These are phyloP conservation scores for Aspergillus luchuensis DNA, from an alignment of 2,329 filamentous ascomycete species.

Conservation along the genomic window DNA sequence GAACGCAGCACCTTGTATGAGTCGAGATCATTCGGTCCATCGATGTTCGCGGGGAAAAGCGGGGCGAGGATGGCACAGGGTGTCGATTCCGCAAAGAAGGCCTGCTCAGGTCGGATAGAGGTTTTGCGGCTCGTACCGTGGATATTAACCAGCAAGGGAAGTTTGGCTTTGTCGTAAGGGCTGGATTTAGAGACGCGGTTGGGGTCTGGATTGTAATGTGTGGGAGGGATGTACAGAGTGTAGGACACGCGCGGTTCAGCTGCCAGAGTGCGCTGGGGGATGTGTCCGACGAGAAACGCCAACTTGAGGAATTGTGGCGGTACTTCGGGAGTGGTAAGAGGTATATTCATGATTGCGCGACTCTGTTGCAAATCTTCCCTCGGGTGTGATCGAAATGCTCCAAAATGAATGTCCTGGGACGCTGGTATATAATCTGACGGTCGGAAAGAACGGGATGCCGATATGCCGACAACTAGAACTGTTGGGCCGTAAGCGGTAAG, in stretches of 20 bases:
- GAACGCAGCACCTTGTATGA: neutral
- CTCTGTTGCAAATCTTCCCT: neutral
- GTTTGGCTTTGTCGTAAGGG: neutral
- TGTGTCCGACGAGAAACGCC: neutral
- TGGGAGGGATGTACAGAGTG: neutral
- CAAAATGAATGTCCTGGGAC: too few species aligned
- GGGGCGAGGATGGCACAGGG: neutral
- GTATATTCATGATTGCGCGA: neutral
- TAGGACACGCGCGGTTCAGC: neutral
- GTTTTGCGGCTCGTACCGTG: neutral
- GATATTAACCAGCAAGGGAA: neutral
- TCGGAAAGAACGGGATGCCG: neutral
- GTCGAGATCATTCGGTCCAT: neutral
- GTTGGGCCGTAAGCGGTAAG: neutral
- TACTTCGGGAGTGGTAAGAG: neutral
- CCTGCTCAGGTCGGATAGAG: neutral
- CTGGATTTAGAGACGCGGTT: neutral
- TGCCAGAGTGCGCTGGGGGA: neutral
- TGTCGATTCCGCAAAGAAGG: neutral
- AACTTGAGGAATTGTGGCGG: neutral
- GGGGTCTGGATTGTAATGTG: neutral
- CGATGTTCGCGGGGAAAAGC: neutral
- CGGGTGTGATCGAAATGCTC: too few species aligned
- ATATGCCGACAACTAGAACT: neutral
- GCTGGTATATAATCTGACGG: neutral